Evolutionary conservation across 176 grass and related monocot species (phyloP).

Genomic region (Musa schizocarpa): DNA sequence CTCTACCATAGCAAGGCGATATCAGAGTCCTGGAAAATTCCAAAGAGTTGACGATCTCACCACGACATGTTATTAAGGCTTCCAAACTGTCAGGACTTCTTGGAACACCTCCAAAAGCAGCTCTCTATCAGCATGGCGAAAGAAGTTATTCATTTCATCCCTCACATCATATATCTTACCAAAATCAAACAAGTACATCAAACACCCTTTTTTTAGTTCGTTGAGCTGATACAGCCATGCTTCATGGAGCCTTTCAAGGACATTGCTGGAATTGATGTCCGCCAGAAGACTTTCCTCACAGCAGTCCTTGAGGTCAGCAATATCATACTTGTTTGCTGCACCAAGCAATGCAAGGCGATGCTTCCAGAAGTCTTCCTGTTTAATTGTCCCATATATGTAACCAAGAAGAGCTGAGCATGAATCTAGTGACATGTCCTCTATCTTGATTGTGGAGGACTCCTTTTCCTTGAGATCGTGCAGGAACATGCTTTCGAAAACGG

Average conservation of each 20-base stretch:
- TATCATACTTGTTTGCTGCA: conserved; percentile 59
- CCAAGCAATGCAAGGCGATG: conserved; percentile 56
- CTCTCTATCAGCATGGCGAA: conserved; percentile 59
- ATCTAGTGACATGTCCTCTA: conserved; percentile 54
- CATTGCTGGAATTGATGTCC: conserved; percentile 57
- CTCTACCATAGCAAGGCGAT: not conserved
- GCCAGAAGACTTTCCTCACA: conserved; percentile 89
- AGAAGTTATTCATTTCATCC: conserved; percentile 69
- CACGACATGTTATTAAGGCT: conserved; percentile 13
- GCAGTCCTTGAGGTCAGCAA: conserved; percentile 50
- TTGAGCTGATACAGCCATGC: conserved; percentile 58
- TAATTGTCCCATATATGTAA: conserved; percentile 63
- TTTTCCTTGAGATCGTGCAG: conserved; percentile 69
- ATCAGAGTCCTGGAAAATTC: not conserved
- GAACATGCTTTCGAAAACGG: conserved; percentile 84
- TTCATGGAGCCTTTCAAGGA: conserved; percentile 64
- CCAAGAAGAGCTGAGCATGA: conserved; percentile 51
- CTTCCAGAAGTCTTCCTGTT: conserved; percentile 67
- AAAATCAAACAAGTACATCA: conserved; percentile 74
- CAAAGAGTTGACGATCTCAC: not conserved
- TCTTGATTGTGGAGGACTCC: conserved; percentile 42
- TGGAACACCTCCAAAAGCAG: conserved; percentile 81
- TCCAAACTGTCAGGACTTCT: conserved; percentile 61
- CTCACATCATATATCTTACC: conserved; percentile 75
- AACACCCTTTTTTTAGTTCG: conserved; percentile 76